phyloP scores from a whole-genome alignment of 2,329 filamentous ascomycete genomes.

The Metarhizium anisopliae region DNA sequence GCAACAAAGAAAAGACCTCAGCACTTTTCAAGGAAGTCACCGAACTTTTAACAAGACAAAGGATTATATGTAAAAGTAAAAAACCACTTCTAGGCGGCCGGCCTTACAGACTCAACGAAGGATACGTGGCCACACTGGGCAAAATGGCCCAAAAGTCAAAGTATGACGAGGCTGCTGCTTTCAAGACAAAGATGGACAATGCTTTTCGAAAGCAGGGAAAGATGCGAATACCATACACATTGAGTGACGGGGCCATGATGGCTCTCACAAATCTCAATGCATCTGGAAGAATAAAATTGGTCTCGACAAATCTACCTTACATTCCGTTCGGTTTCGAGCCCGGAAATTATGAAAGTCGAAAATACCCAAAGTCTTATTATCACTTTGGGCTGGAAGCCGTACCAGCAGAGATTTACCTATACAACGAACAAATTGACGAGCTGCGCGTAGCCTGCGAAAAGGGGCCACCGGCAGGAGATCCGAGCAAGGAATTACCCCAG shows the following conservation, averaged over 20 bases:
- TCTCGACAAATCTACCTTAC: conserved; percentile 44
- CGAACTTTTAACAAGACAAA: conserved; percentile 36
- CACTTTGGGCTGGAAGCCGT: conserved; percentile 53
- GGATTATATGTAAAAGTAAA: conserved; percentile 52
- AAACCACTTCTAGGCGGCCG: conserved; percentile 48
- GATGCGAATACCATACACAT: conserved; percentile 44
- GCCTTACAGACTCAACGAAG: conserved; percentile 54
- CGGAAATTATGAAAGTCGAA: conserved; percentile 61
- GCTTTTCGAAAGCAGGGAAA: conserved; percentile 35
- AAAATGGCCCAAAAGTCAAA: conserved; percentile 46
- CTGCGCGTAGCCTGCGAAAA: conserved; percentile 24
- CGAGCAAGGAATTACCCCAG: conserved; percentile 49
- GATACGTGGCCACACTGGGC: conserved; percentile 46
- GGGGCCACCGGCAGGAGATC: conserved; percentile 33
- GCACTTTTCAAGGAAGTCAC: conserved; percentile 39
- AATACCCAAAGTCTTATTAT: conserved; percentile 56
- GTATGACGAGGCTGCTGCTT: conserved; percentile 47
- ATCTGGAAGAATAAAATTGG: conserved; percentile 44
- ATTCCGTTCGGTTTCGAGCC: conserved; percentile 65
- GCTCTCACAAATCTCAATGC: conserved; percentile 58
- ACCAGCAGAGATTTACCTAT: conserved; percentile 56
- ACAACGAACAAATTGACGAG: conserved; percentile 39
- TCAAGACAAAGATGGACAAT: conserved; percentile 52
- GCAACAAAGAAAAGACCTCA: conserved; percentile 30
- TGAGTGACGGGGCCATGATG: conserved; percentile 57